These are phyloP conservation scores for Pichia sp. DNA, from an alignment of 1,139 yeast species.

Conservation along the genomic window DNA sequence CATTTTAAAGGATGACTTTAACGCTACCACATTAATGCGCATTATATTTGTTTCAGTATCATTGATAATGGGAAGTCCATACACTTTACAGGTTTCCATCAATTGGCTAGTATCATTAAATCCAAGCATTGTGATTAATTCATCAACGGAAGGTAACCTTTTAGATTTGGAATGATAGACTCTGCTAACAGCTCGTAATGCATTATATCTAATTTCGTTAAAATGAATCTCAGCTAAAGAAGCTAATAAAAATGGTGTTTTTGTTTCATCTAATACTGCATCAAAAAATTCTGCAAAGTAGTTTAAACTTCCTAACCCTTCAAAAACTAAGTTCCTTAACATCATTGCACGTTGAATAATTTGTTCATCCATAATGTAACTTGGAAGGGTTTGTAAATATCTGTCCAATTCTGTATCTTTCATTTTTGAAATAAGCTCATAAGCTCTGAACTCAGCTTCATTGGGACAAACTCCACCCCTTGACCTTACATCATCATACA, in stretches of 20 bases:
- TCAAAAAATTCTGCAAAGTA: constrained; percentile 63
- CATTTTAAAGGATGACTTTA: constrained; percentile 33
- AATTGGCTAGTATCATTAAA: constrained; percentile 57
- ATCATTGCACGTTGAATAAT: constrained; percentile 68
- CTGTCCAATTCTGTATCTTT: constrained; percentile 83
- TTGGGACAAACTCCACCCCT: constrained; percentile 67
- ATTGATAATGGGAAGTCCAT: constrained; percentile 46
- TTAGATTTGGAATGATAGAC: constrained; percentile 68
- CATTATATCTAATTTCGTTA: constrained; percentile 72
- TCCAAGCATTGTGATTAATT: constrained; percentile 50
- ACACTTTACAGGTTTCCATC: constrained; percentile 53
- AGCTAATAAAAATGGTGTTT: constrained; percentile 64
- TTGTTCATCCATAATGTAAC: constrained; percentile 44
- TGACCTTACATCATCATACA: constrained; percentile 73
- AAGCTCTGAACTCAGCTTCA: constrained; percentile 92
- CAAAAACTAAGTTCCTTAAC: constrained; percentile 59
- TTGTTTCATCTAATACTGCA: constrained; percentile 35
- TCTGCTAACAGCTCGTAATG: constrained; percentile 61
- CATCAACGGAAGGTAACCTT: constrained; percentile 45
- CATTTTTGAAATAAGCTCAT: constrained; percentile 71
- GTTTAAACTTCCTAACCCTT: constrained; percentile 60
- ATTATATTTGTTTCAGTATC: constrained; percentile 31
- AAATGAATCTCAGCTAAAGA: constrained; percentile 78
- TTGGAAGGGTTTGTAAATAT: constrained; percentile 66
- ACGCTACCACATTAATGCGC: constrained; percentile 43